Evolutionary conservation across 169 alveolate species (phyloP), one percentile per base, ranked within the genome.

Genomic region (Plasmodium blacklocki): DNA sequence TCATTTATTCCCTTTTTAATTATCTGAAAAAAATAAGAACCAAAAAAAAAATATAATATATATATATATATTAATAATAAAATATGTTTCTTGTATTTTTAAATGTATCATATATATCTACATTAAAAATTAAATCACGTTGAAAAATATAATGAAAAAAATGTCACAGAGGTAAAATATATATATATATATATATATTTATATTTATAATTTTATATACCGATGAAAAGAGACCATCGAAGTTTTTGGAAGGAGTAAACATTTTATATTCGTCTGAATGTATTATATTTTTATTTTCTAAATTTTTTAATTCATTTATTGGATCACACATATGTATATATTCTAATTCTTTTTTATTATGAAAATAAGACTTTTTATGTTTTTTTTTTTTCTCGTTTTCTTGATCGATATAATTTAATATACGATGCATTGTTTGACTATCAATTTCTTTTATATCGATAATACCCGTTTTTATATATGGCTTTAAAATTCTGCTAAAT

Each of bases 381-480:
- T 70, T 68, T 32, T 59, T 80, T 9, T 73, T 23, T 18, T 23
- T 85, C 92, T 95, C 93, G 73, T 88, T 92, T 62, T 94, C 94
- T 58, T 96, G 97, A 62, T 96, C 98, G 19, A 96, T 92, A 73
- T 94, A 95, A 49, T 95, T 93, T 54, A 96, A 94, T 21, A 96
- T 96, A 52, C 97, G 90, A 91, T 95, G 96, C 58, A 97, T 97
- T 3, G 98, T 96, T 86, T 96, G 97, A 21, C 97, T 96, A 66
- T 96, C 98, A 19, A 96, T 95, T 63, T 94, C 96, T 66, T 96
- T 93, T 54, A 96, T 72, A 92, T 96, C 98, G 12, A 96, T 93
- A 56, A 94, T 88, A 19, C 98, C 98, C 66, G 93, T 95, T 76
- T 92, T 93, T 19, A 96, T 92, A 73, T 89, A 96, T 23, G 97